Base-by-base conservation (phyloP, 352 stramenopile genomes). In the Blastocystis sp. region DNA sequence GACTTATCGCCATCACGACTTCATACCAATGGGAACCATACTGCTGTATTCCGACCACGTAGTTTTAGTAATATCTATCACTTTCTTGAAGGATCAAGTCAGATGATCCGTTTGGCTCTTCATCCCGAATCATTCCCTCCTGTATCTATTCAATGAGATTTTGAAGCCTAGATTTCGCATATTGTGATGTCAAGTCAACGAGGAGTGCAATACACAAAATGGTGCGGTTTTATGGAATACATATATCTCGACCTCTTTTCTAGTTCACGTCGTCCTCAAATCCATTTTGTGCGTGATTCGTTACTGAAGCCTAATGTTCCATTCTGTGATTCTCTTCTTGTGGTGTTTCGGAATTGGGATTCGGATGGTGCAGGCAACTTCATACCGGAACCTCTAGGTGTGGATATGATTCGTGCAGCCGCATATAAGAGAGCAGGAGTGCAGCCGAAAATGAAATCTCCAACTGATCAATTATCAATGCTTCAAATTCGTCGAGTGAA, bases 201-300 rank as follows among this genome's bases (percentile, higher is more conserved):
- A 0, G n/a, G 19, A n/a, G 24, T 29, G 4, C 35, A 27, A 27
- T 42, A n/a, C 49, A 11, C 19, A 29, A 63, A 83, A 66, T 83
- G 71, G 71, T 16, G 5, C 21, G 21, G 52, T 42, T 83, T 83
- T 42, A 51, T 83, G 71, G 71, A 83, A 35, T 83, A 65, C 49
- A 49, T 83, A 11, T 83, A 83, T 66, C 35, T 83, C 32, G 71
- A 83, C n/a, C 24, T 83, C 12, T 83, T 83, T 66, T 65, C 71
- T 24, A 24, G 12, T 39, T 42, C 49, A 3, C 27, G 27, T 21
- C 49, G 71, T 29, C 71, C 71, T 6, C 11, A 29, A 9, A 51
- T 83, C n/a, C 71, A 83, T 39, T 63, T 83, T 42, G 51, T 2
- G 3, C 21, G 43, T 21, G 71, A 83, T 43, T 1, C 5, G 0